Evolutionary conservation across 352 stramenopile genomes (phyloP), one percentile per base, ranked within the genome.

Genomic region (Phytophthora citricola): DNA sequence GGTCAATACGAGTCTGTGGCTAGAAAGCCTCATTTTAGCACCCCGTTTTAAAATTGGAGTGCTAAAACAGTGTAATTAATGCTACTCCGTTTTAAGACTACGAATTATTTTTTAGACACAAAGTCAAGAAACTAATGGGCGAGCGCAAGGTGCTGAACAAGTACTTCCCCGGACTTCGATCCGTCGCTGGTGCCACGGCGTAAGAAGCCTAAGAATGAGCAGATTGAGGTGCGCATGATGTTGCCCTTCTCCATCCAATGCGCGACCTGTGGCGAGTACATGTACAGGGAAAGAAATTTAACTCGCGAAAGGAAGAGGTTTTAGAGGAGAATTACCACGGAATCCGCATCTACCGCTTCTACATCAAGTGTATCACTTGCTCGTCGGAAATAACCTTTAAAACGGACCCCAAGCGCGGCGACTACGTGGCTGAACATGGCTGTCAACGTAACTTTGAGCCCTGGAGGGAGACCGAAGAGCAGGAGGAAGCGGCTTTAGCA

Each of bases 221-320:
- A 98, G 68, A 90, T 98, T 11, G 89, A 97, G 62, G 94, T 99
- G 44, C 97, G 97, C 38, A 99, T 99, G 97, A 99, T 99, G 98
- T 82, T 99, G 46, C 97, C 98, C 34, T 99, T 99, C 81, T 98
- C 88, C 15, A 90, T 99, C 52, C 96, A 99, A 69, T 99, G 98
- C 79, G 90, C 76, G 40, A 98, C 90, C 8, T 99, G 98, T 63
- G 95, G 94, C 50, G 96, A 98, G 66, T 99, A 99, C 79, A 98
- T 99, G 90, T 99, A 99, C 79, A 92, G 94, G 97, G 98, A 54
- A 98, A 98, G 63, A 99, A 99, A 81, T 99, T 99, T 78, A 99
- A 99, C 75, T 98, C 89, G 53, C 92, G 97, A 62, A 99, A 99
- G 73, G 98, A 99, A 71, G 85, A 97, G 32, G 94, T 99, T 36